Evolutionary conservation across 805 yeast genomes (phyloP).

Genomic region (Zygoascus tannicola): DNA sequence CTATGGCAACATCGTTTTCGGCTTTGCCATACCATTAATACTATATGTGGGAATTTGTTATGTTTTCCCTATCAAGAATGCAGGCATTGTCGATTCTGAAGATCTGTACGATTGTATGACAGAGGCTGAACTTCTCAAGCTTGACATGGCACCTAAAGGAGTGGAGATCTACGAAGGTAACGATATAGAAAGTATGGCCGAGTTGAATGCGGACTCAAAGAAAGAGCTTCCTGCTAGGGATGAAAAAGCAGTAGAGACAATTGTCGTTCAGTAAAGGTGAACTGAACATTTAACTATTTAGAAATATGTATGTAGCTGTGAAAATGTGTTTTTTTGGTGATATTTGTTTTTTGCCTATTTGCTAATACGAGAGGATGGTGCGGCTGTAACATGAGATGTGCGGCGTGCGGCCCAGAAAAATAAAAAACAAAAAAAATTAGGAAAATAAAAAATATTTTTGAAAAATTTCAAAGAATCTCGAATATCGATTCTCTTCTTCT

Average conservation of each 20-base stretch:
- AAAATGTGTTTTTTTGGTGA: too few relatives aligned
- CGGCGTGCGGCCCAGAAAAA: too few relatives aligned
- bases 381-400: too few relatives aligned
- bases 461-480: not conserved
- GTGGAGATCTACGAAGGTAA: not conserved
- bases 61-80: conserved; percentile 31
- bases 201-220: not conserved
- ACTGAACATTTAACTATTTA: not conserved
- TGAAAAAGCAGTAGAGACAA: not conserved
- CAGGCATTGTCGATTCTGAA: conserved; percentile 28
- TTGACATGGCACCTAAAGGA: conserved; percentile 2
- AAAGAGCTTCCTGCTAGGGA: not conserved
- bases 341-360: too few relatives aligned
- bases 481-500: too few relatives aligned
- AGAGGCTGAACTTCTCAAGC: not conserved
- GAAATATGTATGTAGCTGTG: too few relatives aligned
- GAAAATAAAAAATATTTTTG: not conserved
- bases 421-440: not conserved
- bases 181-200: not conserved
- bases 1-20: conserved; percentile 37
- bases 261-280: not conserved
- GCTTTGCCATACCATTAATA: conserved; percentile 27
- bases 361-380: too few relatives aligned
- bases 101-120: conserved; percentile 22
- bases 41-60: conserved; percentile 30